phyloP scores from a whole-genome alignment of 169 alveolate species.

The Plasmodium falciparum region DNA sequence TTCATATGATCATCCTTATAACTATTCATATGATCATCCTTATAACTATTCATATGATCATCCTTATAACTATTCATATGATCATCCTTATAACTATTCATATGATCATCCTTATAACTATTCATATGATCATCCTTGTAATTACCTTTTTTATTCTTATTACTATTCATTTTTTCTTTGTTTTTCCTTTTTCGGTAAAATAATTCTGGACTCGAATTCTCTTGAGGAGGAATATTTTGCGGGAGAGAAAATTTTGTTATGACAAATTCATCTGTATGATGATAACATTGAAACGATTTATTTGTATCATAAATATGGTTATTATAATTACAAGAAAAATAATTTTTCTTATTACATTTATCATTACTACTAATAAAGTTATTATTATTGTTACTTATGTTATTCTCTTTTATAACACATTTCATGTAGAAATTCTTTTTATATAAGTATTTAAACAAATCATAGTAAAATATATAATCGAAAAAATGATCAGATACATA shows the following conservation, averaged over 20 bases:
- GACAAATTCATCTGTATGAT: neutral
- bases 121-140: too few relatives aligned
- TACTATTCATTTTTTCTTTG: neutral
- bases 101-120: too few relatives aligned
- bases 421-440: conserved; percentile 11
- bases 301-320: too few relatives aligned
- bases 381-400: neutral
- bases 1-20: too few relatives aligned
- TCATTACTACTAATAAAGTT: neutral
- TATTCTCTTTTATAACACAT: neutral
- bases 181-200: neutral
- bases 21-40: too few relatives aligned
- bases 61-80: too few relatives aligned
- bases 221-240: neutral
- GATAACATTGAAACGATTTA: neutral
- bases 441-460: neutral
- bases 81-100: too few relatives aligned
- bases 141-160: too few relatives aligned
- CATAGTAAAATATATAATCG: conserved; percentile 16
- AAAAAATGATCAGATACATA: conserved; percentile 29
- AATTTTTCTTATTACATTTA: neutral
- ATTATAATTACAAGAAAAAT: too few relatives aligned
- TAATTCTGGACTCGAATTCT: neutral
- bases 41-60: too few relatives aligned
- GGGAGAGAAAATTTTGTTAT: neutral